Conservation (phyloP, 768 basidiomycete species). For the Daedalea quercina region DNA sequence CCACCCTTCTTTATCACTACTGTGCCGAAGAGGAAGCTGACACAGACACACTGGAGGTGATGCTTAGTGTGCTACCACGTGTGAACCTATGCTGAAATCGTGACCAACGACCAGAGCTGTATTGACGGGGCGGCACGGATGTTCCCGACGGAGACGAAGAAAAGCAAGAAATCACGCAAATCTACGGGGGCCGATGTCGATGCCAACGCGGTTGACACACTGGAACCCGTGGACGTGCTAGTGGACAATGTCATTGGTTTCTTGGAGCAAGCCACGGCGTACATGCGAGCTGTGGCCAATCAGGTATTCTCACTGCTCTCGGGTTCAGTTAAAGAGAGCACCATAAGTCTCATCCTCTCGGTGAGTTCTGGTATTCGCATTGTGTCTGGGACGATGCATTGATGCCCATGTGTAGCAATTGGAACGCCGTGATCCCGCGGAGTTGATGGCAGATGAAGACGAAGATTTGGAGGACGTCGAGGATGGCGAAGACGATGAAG, state of each 20-base stretch:
- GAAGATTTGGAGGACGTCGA: slow-evolving; percentile 23
- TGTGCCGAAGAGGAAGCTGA: slow-evolving; percentile 52
- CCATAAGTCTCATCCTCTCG: slow-evolving; percentile 73
- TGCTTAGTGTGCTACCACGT: not conserved
- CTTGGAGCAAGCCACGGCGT: slow-evolving; percentile 77
- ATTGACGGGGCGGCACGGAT: slow-evolving; percentile 53
- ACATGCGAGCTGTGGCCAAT: slow-evolving; percentile 73
- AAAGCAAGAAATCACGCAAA: slow-evolving; percentile 32
- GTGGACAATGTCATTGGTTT: slow-evolving; percentile 89
- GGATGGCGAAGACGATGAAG: slow-evolving; percentile 23
- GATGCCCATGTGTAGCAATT: slow-evolving; percentile 58
- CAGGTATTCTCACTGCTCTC: slow-evolving; percentile 74
- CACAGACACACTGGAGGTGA: slow-evolving; percentile 52
- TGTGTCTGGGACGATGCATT: not conserved
- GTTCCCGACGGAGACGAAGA: slow-evolving; percentile 32
- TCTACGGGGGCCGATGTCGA: slow-evolving; percentile 21
- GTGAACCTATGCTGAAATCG: not conserved
- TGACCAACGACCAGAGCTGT: slow-evolving; percentile 39
- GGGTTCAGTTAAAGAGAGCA: slow-evolving; percentile 55
- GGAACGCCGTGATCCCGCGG: slow-evolving; percentile 58
- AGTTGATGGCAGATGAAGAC: slow-evolving; percentile 35
- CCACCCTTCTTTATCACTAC: slow-evolving; percentile 66
- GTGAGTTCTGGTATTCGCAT: slow-evolving; percentile 41
- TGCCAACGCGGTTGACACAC: slow-evolving; percentile 29
- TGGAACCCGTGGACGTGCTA: slow-evolving; percentile 73